These are phyloP conservation scores for Phytophthora idaei DNA, from an alignment of 352 stramenopile species.

Conservation along the genomic window DNA sequence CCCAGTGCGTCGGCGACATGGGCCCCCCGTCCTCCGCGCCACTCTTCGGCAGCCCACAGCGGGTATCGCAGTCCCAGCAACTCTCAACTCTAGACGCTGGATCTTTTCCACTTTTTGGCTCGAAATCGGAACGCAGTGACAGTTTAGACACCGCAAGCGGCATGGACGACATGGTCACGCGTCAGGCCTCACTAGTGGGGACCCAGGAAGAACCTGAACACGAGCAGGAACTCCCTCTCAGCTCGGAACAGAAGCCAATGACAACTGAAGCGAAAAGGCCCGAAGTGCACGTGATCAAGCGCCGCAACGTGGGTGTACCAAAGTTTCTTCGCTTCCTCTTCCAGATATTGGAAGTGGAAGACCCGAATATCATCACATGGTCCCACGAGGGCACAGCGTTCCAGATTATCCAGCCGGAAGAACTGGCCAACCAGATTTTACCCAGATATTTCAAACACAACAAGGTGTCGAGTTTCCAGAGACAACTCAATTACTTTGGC, in stretches of 20 bases:
- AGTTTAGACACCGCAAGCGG: not conserved
- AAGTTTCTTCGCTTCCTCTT: constrained; percentile 77
- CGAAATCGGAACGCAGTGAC: constrained; percentile 22
- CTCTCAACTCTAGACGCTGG: not conserved
- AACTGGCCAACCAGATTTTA: constrained; percentile 59
- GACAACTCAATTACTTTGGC: constrained; percentile 83
- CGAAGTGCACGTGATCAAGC: constrained; percentile 42
- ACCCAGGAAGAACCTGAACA: constrained; percentile 29
- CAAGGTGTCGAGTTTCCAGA: constrained; percentile 81
- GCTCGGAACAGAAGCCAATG: not conserved
- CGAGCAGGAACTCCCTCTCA: constrained; percentile 16
- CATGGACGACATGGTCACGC: constrained; percentile 22
- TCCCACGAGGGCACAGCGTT: constrained; percentile 74
- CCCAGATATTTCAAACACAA: constrained; percentile 85
- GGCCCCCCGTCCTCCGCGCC: not conserved
- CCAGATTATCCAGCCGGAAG: constrained; percentile 69
- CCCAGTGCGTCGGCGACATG: constrained; percentile 2
- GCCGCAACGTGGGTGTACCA: constrained; percentile 68
- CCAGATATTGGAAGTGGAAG: constrained; percentile 72
- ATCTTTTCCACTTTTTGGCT: constrained; percentile 10
- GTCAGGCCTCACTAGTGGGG: constrained; percentile 29
- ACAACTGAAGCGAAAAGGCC: constrained; percentile 8
- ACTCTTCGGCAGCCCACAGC: constrained; percentile 10
- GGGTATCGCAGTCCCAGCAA: constrained; percentile 1
- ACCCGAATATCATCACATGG: constrained; percentile 63